Evolutionary conservation across 192 early-diverging fungal species (phyloP).

Genomic region (Linnemannia exigua): DNA sequence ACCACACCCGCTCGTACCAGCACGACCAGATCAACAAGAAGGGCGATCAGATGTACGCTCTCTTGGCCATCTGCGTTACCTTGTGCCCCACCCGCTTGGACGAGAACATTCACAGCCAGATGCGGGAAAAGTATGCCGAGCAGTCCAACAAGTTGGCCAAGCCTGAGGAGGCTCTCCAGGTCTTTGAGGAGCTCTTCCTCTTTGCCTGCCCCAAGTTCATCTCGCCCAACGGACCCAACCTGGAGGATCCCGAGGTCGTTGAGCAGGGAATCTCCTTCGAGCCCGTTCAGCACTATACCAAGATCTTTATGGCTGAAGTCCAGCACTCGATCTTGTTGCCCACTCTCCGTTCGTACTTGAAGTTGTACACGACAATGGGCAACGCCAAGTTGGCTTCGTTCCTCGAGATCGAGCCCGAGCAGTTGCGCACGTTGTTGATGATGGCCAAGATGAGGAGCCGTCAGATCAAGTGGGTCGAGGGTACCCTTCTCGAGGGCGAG

Average conservation of each 20-base stretch:
- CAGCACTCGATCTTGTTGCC: constrained; percentile 88
- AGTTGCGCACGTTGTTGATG: constrained; percentile 89
- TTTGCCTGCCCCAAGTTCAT: constrained; percentile 98
- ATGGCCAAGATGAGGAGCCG: constrained; percentile 96
- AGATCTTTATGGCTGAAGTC: constrained; percentile 90
- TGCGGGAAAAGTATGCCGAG: constrained; percentile 96
- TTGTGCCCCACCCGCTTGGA: constrained; percentile 95
- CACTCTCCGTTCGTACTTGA: constrained; percentile 93
- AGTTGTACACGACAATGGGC: constrained; percentile 95
- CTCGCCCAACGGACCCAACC: constrained; percentile 88
- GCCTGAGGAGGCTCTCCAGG: constrained; percentile 84
- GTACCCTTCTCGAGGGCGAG: constrained; percentile 90
- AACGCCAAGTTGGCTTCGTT: constrained; percentile 91
- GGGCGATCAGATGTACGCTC: constrained; percentile 96
- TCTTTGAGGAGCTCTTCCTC: constrained; percentile 91
- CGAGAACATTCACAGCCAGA: constrained; percentile 88
- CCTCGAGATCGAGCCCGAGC: constrained; percentile 86
- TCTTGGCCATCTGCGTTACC: constrained; percentile 91
- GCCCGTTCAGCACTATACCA: constrained; percentile 86
- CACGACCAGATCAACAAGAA: constrained; percentile 93
- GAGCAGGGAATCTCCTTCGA: constrained; percentile 58
- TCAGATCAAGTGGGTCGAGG: constrained; percentile 86
- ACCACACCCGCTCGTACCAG: constrained; percentile 93
- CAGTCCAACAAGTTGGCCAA: constrained; percentile 77
- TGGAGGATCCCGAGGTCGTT: constrained; percentile 70